Base-by-base conservation (phyloP, 2,329 filamentous ascomycete species). In the Pseudogymnoascus sp. region DNA sequence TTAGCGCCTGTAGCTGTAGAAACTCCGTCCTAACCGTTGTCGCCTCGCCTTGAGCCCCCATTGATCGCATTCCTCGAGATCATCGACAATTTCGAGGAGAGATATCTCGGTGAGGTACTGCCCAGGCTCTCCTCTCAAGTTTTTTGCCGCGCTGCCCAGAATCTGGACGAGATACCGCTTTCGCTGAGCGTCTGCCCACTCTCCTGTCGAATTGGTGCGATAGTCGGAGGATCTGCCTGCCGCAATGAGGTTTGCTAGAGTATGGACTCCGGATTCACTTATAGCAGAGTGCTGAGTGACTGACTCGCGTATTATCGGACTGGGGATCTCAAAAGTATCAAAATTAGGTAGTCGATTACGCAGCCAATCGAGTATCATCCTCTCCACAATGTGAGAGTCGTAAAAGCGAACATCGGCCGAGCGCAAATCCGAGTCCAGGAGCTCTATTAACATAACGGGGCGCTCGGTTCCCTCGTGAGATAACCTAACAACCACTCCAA, bases 391-490 rank as follows among this genome's bases (percentile, higher is more conserved):
- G 2, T 10, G 7, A 7, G 0, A 1, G 16, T 41, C 16, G 16
- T 41, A 41, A 4, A 19, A 0, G 11, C 16, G 2, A 19, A 10
- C 16, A 14, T 6, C 8, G 5, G 16, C 16, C 8, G 3, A 3
- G 8, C 16, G 14, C 6, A 37, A 4, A 37, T n/a, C 12, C 7
- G 38, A 41, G 38, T 41, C 16, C 1, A 41, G 3, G 8, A 41
- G 38, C 5, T 41, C 16, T 6, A 41, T 11, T 12, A 16, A 5
- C 38, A 41, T 19, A 3, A 6, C 4, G 5, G 16, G 38, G 3
- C 1, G 38, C 3, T 7, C 1, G 8, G 8, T 16, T 1, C 5
- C 10, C 8, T 4, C 4, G 35, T 14, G 38, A 2, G 1, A 1
- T 10, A 41, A 16, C 8, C 38, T 8, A 3, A 41, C 38, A 22